Conservation (phyloP, 2,329 filamentous ascomycete genomes). For the Diaporthe humulicola region DNA sequence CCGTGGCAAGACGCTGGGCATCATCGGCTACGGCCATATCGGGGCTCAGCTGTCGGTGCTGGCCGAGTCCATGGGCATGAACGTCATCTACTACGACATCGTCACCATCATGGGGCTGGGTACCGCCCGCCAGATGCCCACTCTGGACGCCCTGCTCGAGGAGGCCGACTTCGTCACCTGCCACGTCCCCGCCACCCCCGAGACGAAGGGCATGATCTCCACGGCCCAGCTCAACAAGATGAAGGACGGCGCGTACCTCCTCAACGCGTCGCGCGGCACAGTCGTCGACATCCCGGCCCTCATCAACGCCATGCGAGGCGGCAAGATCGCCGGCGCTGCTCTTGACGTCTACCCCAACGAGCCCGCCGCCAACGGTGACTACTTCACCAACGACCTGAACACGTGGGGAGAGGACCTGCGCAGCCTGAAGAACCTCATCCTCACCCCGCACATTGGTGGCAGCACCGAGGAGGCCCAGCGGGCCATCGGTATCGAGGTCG, state of each 20-base stretch:
- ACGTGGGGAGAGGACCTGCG: constrained; percentile 88
- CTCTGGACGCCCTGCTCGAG: constrained; percentile 80
- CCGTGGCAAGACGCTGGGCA: constrained; percentile 95
- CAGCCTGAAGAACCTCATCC: constrained; percentile 88
- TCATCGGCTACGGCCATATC: constrained; percentile 97
- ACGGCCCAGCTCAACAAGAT: constrained; percentile 83
- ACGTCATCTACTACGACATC: constrained; percentile 96
- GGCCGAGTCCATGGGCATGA: constrained; percentile 98
- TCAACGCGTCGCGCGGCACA: constrained; percentile 94
- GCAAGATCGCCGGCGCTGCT: constrained; percentile 93
- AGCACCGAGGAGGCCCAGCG: constrained; percentile 98
- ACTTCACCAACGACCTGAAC: constrained; percentile 90
- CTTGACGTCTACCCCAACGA: constrained; percentile 96
- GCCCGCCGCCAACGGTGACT: constrained; percentile 93
- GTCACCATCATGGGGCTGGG: constrained; percentile 95
- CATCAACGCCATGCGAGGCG: constrained; percentile 86
- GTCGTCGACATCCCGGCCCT: constrained; percentile 95
- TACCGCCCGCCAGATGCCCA: constrained; percentile 85
- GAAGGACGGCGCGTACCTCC: constrained; percentile 93
- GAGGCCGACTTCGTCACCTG: constrained; percentile 93
- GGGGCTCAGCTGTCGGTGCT: constrained; percentile 95
- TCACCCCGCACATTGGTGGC: constrained; percentile 97
- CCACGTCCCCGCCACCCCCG: constrained; percentile 92
- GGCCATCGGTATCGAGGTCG: constrained; percentile 95
- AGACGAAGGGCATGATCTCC: constrained; percentile 95